Evolutionary conservation across 2,329 filamentous ascomycete genomes (phyloP).

Genomic region (Ambrosiella beaveri): DNA sequence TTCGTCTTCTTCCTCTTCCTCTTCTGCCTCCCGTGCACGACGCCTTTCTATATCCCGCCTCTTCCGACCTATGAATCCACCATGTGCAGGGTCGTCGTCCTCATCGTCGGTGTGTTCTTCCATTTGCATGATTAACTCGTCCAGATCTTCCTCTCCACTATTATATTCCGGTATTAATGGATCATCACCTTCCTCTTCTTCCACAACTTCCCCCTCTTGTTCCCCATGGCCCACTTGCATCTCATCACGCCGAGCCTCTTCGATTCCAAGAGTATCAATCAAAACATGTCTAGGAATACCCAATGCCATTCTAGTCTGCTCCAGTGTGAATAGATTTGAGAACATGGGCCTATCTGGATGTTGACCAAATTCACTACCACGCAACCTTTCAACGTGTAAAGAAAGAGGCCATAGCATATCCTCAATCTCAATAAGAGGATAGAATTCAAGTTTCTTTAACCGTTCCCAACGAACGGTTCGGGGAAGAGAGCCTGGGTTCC

Average conservation of each 20-base stretch:
- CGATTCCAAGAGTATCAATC: background rate
- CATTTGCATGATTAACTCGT: background rate
- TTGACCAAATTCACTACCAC: background rate
- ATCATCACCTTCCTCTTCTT: background rate
- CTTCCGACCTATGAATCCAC: too few species aligned
- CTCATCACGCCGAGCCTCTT: background rate
- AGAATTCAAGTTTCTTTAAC: constrained; percentile 4
- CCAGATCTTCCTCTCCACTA: background rate
- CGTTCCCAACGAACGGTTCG: background rate
- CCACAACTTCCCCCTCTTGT: background rate
- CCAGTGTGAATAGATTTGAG: background rate
- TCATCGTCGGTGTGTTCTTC: too few species aligned
- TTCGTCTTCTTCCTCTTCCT: background rate
- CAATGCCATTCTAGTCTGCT: background rate
- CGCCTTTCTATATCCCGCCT: background rate
- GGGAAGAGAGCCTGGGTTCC: background rate
- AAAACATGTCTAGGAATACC: background rate
- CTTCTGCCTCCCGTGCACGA: background rate
- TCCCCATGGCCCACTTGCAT: background rate
- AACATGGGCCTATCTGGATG: background rate
- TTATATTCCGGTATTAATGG: background rate
- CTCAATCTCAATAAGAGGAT: constrained; percentile 2
- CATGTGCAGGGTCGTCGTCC: too few species aligned
- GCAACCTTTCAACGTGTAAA: background rate
- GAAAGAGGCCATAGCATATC: background rate